Evolutionary conservation across 2,329 filamentous ascomycete genomes (phyloP).

Genomic region (Fusarium brevicatenulatum): DNA sequence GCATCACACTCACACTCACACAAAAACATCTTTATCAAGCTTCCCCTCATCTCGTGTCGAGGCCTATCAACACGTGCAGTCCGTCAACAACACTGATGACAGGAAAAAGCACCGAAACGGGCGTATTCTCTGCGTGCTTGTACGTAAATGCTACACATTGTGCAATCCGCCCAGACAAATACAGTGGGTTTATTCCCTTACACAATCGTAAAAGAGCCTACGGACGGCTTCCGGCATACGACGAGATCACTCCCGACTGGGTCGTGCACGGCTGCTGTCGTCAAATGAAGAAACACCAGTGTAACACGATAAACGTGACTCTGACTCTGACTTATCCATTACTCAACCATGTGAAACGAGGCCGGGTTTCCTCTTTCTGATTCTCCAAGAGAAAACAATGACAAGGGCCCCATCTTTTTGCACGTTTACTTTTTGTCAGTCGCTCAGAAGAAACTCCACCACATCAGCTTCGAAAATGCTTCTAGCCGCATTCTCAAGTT

Average conservation of each 20-base stretch:
- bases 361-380: slow-evolving; percentile 18
- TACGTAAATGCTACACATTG: slow-evolving; percentile 33
- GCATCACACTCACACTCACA: slow-evolving; percentile 15
- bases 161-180: slow-evolving; percentile 15
- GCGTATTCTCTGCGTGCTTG: slow-evolving; percentile 15
- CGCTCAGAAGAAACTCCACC: slow-evolving; percentile 23
- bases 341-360: slow-evolving; percentile 34
- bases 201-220: slow-evolving; percentile 1
- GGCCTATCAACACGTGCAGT: slow-evolving; percentile 25
- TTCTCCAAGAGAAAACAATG: slow-evolving; percentile 24
- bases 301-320: slow-evolving; percentile 12
- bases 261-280: slow-evolving; percentile 33
- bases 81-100: slow-evolving; percentile 2
- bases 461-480: slow-evolving; percentile 32
- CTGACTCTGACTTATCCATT: slow-evolving; percentile 20
- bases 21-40: not conserved
- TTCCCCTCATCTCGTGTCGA: slow-evolving; percentile 25
- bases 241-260: slow-evolving; percentile 20
- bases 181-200: slow-evolving; percentile 15
- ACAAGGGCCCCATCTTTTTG: slow-evolving; percentile 14
- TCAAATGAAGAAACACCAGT: slow-evolving; percentile 26
- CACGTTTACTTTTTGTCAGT: not conserved
- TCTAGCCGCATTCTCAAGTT: slow-evolving; percentile 37
- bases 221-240: not conserved
- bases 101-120: slow-evolving; percentile 19